phyloP scores from a whole-genome alignment of 2,329 filamentous ascomycete species.

The Talaromyces sp. region DNA sequence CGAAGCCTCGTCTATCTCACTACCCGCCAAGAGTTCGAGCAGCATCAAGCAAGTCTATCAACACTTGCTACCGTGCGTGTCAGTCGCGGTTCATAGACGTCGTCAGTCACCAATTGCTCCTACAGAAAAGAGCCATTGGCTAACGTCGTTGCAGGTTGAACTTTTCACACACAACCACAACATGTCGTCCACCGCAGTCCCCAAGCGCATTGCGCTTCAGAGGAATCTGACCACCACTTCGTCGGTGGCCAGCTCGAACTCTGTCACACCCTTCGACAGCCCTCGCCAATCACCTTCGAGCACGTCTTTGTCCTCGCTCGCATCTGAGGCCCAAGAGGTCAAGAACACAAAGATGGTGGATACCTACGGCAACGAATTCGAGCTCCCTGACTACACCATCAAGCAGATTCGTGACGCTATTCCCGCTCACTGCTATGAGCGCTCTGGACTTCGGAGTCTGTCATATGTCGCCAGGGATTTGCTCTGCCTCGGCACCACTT shows the following conservation, averaged over 20 bases:
- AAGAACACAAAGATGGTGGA: conserved; percentile 64
- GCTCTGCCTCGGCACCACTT: conserved; percentile 67
- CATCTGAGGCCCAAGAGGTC: conserved; percentile 57
- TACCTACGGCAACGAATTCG: conserved; percentile 92
- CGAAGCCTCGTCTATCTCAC: not conserved
- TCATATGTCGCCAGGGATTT: conserved; percentile 83
- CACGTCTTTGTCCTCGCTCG: conserved; percentile 88
- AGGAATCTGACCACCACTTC: conserved; percentile 55
- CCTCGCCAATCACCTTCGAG: conserved; percentile 69
- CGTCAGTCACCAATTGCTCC: not conserved
- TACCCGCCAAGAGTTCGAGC: not conserved
- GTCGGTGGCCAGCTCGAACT: conserved; percentile 53
- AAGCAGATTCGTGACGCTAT: conserved; percentile 97
- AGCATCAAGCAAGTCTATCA: not conserved
- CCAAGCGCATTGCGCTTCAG: conserved; percentile 47
- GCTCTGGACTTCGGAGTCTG: conserved; percentile 72
- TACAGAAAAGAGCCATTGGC: not conserved
- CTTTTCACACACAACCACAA: conserved; percentile 5
- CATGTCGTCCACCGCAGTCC: conserved; percentile 52
- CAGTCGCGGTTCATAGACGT: not conserved
- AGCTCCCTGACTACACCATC: conserved; percentile 92
- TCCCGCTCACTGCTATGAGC: conserved; percentile 93
- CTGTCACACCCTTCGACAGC: conserved; percentile 57
- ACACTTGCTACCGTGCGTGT: not conserved
- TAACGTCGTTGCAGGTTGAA: conserved; percentile 5